phyloP scores from a whole-genome alignment of 1,284 basidiomycete species.

The Rhodotorula mucilaginosa region DNA sequence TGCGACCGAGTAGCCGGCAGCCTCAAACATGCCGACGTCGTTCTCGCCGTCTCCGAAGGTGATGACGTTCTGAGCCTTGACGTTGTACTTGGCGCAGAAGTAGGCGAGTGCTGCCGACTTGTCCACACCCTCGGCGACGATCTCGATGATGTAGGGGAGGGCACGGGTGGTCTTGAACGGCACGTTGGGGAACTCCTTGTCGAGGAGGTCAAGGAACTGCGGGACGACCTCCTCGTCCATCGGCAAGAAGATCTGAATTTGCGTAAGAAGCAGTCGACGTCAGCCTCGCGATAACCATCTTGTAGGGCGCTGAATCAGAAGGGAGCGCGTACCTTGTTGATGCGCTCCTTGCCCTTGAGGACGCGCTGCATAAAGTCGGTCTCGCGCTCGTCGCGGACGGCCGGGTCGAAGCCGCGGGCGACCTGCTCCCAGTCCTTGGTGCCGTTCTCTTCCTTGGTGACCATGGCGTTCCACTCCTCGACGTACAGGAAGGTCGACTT shows the following conservation, averaged over 20 bases:
- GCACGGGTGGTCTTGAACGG: constrained; percentile 43
- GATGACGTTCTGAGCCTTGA: constrained; percentile 39
- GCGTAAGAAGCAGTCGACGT: neutral
- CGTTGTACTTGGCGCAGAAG: constrained; percentile 40
- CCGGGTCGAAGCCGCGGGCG: constrained; percentile 41
- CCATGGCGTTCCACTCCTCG: constrained; percentile 42
- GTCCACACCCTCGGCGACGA: constrained; percentile 41
- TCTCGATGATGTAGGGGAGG: constrained; percentile 43
- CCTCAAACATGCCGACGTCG: constrained; percentile 40
- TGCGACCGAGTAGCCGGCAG: constrained; percentile 36
- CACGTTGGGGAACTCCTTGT: constrained; percentile 35
- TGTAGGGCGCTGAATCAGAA: neutral
- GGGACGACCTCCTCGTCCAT: constrained; percentile 42
- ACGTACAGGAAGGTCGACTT: constrained; percentile 44
- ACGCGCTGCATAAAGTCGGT: constrained; percentile 40
- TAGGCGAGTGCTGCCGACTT: constrained; percentile 41
- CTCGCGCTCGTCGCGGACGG: constrained; percentile 36
- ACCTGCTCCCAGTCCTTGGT: constrained; percentile 42
- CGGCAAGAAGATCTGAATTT: constrained; percentile 36
- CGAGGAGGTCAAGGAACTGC: constrained; percentile 37
- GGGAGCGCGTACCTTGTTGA: constrained; percentile 28
- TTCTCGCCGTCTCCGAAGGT: constrained; percentile 43
- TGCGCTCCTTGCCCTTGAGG: constrained; percentile 32
- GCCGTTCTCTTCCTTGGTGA: constrained; percentile 40
- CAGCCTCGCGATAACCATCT: neutral